Percentiles rank a stretch among this genome's conserved stretches.
These are phyloP conservation scores for Fusarium pininemorale DNA, from an alignment of 2,329 filamentous ascomycete genomes.

Conservation along the genomic window DNA sequence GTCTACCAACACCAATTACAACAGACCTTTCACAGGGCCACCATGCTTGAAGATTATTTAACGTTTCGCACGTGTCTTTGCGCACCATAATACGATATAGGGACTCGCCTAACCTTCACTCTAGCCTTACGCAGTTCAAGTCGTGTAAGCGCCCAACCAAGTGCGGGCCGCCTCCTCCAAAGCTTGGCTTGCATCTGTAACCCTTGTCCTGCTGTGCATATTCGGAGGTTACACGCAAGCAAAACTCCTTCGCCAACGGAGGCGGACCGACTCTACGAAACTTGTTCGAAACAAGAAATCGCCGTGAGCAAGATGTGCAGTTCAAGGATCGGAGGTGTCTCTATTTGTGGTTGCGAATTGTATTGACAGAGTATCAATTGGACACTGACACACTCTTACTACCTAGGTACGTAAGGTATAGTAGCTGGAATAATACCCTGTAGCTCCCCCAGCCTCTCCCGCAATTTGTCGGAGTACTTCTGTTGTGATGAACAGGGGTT, in stretches of 20 bases:
- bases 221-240: constrained; percentile 13
- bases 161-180: constrained; percentile 21
- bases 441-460: constrained; percentile 27
- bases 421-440: not conserved
- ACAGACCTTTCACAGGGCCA: not conserved
- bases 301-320: constrained; percentile 5
- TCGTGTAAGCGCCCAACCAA: constrained; percentile 31
- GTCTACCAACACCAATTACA: not conserved
- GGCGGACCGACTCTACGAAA: constrained; percentile 16
- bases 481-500: constrained; percentile 10
- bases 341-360: constrained; percentile 2
- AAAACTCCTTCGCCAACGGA: not conserved
- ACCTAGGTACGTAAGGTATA: too few species aligned
- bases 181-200: constrained; percentile 23
- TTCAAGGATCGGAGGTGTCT: not conserved
- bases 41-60: constrained; percentile 19
- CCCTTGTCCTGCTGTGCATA: constrained; percentile 4
- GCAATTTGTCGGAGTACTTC: constrained; percentile 4
- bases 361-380: constrained; percentile 4
- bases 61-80: constrained; percentile 37
- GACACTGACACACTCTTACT: not conserved
- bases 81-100: not conserved
- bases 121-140: not conserved
- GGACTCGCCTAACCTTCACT: not conserved
- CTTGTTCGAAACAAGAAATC: constrained; percentile 17